These are phyloP conservation scores for Oxytropis ochrocephala DNA, from an alignment of 306 rosid genomes.

Conservation along the genomic window DNA sequence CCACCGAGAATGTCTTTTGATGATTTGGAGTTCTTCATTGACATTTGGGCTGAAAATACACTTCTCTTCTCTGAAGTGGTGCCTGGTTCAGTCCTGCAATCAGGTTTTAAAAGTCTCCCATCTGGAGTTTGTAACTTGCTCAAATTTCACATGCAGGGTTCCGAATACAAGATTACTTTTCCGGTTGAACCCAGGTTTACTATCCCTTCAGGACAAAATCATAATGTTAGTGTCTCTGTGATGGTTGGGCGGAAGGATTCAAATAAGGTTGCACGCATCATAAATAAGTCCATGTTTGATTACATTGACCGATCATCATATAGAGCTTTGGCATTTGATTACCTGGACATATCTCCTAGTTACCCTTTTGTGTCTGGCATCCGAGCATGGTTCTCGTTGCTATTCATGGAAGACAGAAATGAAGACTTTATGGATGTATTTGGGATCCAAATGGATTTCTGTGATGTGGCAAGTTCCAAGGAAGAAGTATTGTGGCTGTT, in stretches of 20 bases:
- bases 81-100: conserved; percentile 57
- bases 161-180: conserved; percentile 76
- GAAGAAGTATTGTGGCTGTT: conserved; percentile 85
- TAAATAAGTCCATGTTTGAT: conserved; percentile 66
- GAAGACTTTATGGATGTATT: conserved; percentile 70
- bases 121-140: conserved; percentile 55
- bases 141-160: conserved; percentile 48
- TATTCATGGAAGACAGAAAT: conserved; percentile 67
- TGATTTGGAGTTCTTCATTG: conserved; percentile 83
- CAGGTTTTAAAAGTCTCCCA: conserved; percentile 44
- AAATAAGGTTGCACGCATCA: conserved; percentile 63
- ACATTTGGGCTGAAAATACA: conserved; percentile 63
- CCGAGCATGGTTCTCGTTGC: conserved; percentile 91
- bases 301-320: conserved; percentile 64
- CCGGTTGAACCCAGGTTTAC: conserved; percentile 72
- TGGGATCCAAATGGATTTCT: conserved; percentile 92
- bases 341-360: conserved; percentile 69
- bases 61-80: conserved; percentile 75
- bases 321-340: conserved; percentile 86
- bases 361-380: conserved; percentile 68
- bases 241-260: conserved; percentile 81
- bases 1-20: conserved; percentile 83
- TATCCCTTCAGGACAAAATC: conserved; percentile 52
- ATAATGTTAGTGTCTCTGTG: conserved; percentile 70
- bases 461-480: conserved; percentile 83